Conservation (phyloP, 768 basidiomycete species). For the Tubosaeta sp. region DNA sequence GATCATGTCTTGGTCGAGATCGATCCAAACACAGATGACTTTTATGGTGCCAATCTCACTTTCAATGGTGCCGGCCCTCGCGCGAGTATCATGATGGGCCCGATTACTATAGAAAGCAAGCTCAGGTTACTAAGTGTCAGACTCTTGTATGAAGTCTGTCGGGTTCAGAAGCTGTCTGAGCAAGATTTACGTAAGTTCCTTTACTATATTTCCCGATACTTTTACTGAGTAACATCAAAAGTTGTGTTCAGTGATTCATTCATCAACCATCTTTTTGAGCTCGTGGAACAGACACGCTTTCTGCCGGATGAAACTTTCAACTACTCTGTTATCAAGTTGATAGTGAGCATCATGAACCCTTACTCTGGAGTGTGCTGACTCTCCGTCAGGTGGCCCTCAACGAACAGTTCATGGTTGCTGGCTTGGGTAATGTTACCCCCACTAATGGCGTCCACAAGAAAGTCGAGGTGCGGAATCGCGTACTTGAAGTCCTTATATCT, state of each 20-base stretch:
- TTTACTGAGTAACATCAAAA: constrained; percentile 28
- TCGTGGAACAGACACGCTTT: constrained; percentile 88
- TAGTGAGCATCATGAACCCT: constrained; percentile 49
- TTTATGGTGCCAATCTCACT: constrained; percentile 39
- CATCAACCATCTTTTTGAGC: constrained; percentile 85
- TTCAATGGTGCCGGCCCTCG: constrained; percentile 25
- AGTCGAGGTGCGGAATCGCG: constrained; percentile 61
- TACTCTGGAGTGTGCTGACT: constrained; percentile 4
- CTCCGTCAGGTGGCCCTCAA: constrained; percentile 78
- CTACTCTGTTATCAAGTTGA: constrained; percentile 90
- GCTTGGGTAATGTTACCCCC: constrained; percentile 37
- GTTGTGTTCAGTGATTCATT: constrained; percentile 80
- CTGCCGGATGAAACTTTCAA: constrained; percentile 92
- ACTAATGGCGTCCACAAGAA: constrained; percentile 23
- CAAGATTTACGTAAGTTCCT: constrained; percentile 70
- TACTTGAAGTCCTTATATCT: constrained; percentile 79
- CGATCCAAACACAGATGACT: constrained; percentile 68
- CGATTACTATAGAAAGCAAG: constrained; percentile 79
- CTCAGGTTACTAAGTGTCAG: constrained; percentile 66
- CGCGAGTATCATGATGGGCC: constrained; percentile 38
- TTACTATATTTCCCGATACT: neutral
- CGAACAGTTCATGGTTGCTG: constrained; percentile 97
- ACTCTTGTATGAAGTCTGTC: constrained; percentile 88
- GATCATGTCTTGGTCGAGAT: constrained; percentile 80
- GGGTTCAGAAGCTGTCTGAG: constrained; percentile 77